phyloP scores from a whole-genome alignment of 495 filamentous ascomycete species.

The Xylaria nigripes region DNA sequence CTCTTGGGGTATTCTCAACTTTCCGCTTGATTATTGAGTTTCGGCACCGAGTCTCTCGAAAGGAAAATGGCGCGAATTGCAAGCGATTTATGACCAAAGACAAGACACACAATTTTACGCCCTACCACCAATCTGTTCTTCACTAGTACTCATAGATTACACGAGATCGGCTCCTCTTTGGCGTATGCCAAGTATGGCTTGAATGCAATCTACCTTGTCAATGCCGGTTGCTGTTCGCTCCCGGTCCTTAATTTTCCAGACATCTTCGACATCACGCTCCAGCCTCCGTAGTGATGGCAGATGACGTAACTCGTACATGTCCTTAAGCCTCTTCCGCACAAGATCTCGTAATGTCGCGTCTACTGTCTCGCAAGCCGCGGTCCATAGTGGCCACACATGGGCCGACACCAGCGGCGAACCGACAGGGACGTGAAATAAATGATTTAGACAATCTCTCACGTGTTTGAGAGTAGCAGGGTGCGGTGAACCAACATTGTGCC shows the following conservation, averaged over 20 bases:
- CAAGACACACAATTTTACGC: not conserved
- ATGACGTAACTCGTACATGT: conserved; percentile 22
- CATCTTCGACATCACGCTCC: conserved; percentile 20
- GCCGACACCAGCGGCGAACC: conserved; percentile 21
- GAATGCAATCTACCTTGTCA: conserved; percentile 24
- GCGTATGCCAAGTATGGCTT: conserved; percentile 17
- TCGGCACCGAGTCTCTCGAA: no score
- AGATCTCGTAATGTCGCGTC: conserved; percentile 18
- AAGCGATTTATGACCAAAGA: not conserved
- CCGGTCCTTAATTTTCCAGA: conserved; percentile 24
- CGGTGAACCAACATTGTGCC: conserved; percentile 21
- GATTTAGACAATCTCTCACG: conserved; percentile 15
- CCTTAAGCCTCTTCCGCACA: conserved; percentile 17
- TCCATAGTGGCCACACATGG: conserved; percentile 27
- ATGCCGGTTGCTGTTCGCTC: conserved; percentile 18
- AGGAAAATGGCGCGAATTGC: not conserved
- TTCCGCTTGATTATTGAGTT: no score
- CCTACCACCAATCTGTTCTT: not conserved
- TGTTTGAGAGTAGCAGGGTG: conserved; percentile 15
- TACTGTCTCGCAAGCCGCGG: conserved; percentile 24
- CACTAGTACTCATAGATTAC: not conserved
- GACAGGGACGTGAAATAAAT: conserved; percentile 16
- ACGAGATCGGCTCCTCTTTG: conserved; percentile 21
- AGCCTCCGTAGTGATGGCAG: conserved; percentile 22
- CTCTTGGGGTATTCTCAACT: no score